Percentiles rank a stretch among this genome's conserved stretches.
phyloP scores from a whole-genome alignment of 2,329 filamentous ascomycete species.

The Colletotrichum limetticola region DNA sequence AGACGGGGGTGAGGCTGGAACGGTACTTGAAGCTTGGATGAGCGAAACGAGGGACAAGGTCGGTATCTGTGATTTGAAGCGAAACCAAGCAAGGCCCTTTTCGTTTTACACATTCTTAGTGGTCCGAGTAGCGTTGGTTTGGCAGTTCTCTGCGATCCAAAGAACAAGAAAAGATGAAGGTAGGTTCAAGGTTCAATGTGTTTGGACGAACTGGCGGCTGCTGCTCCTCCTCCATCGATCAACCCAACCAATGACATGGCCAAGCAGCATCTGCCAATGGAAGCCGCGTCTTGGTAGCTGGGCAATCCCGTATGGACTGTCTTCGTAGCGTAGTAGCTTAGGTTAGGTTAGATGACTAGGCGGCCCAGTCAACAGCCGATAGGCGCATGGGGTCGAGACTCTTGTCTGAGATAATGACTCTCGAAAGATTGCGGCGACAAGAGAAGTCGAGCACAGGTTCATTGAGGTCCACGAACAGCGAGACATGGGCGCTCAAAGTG shows the following conservation, averaged over 20 bases:
- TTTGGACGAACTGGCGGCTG: conserved; percentile 29
- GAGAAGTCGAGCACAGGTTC: neutral
- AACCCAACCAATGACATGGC: neutral
- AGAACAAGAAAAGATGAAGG: neutral
- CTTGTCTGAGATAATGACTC: conserved; percentile 15
- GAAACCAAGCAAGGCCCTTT: conserved; percentile 5
- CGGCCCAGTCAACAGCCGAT: neutral
- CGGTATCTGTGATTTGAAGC: neutral
- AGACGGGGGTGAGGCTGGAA: conserved; percentile 31
- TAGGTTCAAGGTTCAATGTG: neutral
- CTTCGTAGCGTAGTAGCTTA: neutral
- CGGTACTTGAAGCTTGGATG: conserved; percentile 27
- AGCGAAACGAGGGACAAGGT: neutral
- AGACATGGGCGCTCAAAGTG: conserved; percentile 3
- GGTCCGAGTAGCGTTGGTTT: neutral
- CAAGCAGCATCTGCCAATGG: conserved; percentile 7
- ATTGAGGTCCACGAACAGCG: conserved; percentile 19
- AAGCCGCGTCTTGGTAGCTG: conserved; percentile 16
- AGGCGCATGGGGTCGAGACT: conserved; percentile 20
- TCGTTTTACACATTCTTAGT: neutral
- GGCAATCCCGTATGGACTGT: conserved; percentile 11
- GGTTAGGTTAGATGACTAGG: conserved; percentile 1
- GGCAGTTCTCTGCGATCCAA: neutral
- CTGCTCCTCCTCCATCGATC: neutral
- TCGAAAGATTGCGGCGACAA: conserved; percentile 16